A percentile compares a stretch with the other conserved stretches of the same genome.
These are phyloP conservation scores for Magnolia kwangsiensis DNA, from an alignment of 164 flowering plant genomes.

Conservation along the genomic window DNA sequence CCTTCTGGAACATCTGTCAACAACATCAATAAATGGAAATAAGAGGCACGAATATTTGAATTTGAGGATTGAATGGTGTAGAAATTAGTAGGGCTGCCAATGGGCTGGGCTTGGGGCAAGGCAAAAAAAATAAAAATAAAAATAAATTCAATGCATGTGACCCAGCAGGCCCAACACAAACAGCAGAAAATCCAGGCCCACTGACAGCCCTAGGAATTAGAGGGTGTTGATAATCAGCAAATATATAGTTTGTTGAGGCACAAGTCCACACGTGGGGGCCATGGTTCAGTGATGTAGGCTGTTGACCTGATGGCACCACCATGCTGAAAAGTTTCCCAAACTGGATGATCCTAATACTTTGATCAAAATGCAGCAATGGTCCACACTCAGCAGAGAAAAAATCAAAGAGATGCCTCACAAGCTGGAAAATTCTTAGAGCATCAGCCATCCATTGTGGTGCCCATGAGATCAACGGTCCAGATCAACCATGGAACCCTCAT, in stretches of 20 bases:
- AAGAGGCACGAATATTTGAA: not conserved
- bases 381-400: not conserved
- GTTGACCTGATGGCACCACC: no score
- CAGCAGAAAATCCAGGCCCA: not conserved
- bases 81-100: not conserved
- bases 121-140: no score
- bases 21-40: not conserved
- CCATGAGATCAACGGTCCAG: not conserved
- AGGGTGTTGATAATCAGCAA: no score
- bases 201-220: no score
- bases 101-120: no score
- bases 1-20: conserved; percentile 98
- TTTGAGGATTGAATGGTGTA: not conserved
- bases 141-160: not conserved
- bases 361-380: not conserved
- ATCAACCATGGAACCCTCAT: no score
- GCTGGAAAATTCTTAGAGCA: not conserved
- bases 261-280: no score
- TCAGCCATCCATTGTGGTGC: not conserved
- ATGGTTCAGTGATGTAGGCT: no score
- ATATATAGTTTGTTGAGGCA: no score
- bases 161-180: not conserved
- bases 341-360: no score
- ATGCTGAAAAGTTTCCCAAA: no score
- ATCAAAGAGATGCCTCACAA: no score